Conservation (phyloP, 1,139 yeast genomes). For the Yamadazyma friedrichii region DNA sequence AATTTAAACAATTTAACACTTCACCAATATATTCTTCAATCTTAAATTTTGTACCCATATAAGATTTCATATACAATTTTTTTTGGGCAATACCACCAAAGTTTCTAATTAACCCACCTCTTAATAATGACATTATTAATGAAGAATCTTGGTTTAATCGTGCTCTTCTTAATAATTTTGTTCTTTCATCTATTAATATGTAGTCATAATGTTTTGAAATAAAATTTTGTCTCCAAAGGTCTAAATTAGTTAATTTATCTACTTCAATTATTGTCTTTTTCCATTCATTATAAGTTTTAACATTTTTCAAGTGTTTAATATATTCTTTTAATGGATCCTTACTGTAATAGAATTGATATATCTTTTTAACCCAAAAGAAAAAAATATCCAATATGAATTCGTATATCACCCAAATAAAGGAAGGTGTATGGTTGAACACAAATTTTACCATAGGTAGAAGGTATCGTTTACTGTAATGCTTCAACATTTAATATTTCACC, state of each 20-base stretch:
- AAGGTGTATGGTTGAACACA: conserved; percentile 52
- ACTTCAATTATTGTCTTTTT: conserved; percentile 55
- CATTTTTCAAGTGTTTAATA: conserved; percentile 38
- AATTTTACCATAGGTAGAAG: conserved; percentile 25
- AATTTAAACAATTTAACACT: conserved; percentile 67
- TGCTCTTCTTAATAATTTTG: conserved; percentile 62
- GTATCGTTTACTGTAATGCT: conserved; percentile 8
- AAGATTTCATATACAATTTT: conserved; percentile 74
- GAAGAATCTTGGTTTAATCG: conserved; percentile 57
- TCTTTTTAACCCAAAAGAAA: conserved; percentile 54
- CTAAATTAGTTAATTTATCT: conserved; percentile 67
- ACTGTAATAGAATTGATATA: conserved; percentile 36
- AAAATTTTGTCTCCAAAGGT: conserved; percentile 84
- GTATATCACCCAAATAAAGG: conserved; percentile 58
- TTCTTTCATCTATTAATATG: conserved; percentile 71
- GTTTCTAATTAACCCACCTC: conserved; percentile 84
- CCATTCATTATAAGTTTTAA: conserved; percentile 61
- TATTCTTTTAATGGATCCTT: conserved; percentile 43
- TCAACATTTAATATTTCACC: neutral
- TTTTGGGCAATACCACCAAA: conserved; percentile 89
- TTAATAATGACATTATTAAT: conserved; percentile 62
- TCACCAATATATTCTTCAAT: conserved; percentile 86
- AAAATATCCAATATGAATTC: conserved; percentile 59
- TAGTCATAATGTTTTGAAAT: conserved; percentile 83
- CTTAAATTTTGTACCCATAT: conserved; percentile 81